Evolutionary conservation across 495 filamentous ascomycete species (phyloP).

Genomic region (Podospora australis): DNA sequence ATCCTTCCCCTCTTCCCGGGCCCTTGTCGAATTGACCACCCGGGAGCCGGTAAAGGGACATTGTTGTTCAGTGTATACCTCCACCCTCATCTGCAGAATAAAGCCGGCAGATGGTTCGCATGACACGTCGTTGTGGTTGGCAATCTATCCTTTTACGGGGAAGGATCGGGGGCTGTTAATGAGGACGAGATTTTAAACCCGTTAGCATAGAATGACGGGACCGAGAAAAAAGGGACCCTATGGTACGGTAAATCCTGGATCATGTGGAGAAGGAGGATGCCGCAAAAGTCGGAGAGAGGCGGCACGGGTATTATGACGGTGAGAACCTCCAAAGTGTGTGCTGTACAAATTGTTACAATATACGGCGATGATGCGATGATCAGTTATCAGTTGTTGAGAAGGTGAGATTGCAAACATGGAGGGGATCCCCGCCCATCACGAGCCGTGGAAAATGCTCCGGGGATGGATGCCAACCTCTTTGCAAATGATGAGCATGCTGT

Average conservation of each 20-base stretch:
- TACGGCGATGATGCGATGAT: too few species aligned
- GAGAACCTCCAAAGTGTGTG: conserved; percentile 1
- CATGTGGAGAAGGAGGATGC: conserved; percentile 4
- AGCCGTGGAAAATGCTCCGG: too few species aligned
- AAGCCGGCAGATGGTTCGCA: conserved; percentile 29
- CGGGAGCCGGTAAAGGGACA: neutral
- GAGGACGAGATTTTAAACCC: conserved; percentile 7
- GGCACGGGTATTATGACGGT: conserved; percentile 28
- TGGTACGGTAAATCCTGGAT: conserved; percentile 11
- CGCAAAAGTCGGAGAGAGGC: conserved; percentile 9
- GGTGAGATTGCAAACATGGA: neutral
- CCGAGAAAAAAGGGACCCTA: conserved; percentile 17
- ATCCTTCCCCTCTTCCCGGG: neutral
- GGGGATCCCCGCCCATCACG: too few species aligned
- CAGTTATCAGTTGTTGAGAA: neutral
- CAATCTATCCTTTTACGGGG: conserved; percentile 16
- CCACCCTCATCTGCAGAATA: conserved; percentile 24
- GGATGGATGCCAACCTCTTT: too few species aligned
- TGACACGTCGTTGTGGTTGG: conserved; percentile 20
- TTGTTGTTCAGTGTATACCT: too few species aligned
- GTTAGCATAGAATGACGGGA: conserved; percentile 20
- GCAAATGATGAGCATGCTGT: too few species aligned
- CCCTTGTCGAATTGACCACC: conserved; percentile 1
- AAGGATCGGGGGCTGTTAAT: conserved; percentile 9
- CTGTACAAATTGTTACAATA: too few species aligned